Percentiles rank a stretch among this genome's conserved stretches.
Conservation (phyloP, 371 early-diverging fungal genomes). For the Actinomucor elegans region DNA sequence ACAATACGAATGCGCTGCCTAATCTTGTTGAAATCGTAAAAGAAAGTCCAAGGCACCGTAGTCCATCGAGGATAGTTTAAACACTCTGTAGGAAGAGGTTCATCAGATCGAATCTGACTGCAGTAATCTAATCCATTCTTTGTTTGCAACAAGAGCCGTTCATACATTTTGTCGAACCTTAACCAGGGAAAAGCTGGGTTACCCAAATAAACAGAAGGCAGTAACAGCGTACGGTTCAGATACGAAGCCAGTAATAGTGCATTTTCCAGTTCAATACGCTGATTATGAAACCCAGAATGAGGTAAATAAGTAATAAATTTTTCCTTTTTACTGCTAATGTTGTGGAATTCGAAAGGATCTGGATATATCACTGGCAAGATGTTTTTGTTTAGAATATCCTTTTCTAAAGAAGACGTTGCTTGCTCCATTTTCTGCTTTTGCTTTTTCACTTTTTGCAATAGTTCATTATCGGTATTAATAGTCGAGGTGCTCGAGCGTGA, state of each 20-base stretch:
- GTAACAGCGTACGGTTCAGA: constrained; percentile 55
- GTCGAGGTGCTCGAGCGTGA: too few species aligned
- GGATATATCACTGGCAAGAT: constrained; percentile 21
- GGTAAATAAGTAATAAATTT: constrained; percentile 60
- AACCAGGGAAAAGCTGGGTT: constrained; percentile 61
- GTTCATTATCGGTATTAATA: not conserved
- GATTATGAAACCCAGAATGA: constrained; percentile 68
- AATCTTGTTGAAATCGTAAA: constrained; percentile 48
- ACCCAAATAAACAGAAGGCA: constrained; percentile 60
- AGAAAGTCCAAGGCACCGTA: constrained; percentile 58
- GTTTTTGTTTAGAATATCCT: not conserved
- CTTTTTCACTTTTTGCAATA: not conserved
- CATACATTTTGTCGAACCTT: constrained; percentile 52
- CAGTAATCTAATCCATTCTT: constrained; percentile 62
- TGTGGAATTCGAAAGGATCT: constrained; percentile 13
- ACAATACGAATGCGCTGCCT: constrained; percentile 29
- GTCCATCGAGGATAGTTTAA: constrained; percentile 61
- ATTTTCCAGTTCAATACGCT: constrained; percentile 61
- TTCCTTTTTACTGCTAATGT: constrained; percentile 15
- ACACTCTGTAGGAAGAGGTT: constrained; percentile 55
- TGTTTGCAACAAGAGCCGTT: constrained; percentile 53
- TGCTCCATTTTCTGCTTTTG: not conserved
- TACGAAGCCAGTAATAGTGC: constrained; percentile 56
- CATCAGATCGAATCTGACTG: constrained; percentile 27
- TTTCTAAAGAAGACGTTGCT: not conserved